Evolutionary conservation across 768 basidiomycete species (phyloP), one percentile per base, ranked within the genome.

Genomic region (Boletellus ananiceps): DNA sequence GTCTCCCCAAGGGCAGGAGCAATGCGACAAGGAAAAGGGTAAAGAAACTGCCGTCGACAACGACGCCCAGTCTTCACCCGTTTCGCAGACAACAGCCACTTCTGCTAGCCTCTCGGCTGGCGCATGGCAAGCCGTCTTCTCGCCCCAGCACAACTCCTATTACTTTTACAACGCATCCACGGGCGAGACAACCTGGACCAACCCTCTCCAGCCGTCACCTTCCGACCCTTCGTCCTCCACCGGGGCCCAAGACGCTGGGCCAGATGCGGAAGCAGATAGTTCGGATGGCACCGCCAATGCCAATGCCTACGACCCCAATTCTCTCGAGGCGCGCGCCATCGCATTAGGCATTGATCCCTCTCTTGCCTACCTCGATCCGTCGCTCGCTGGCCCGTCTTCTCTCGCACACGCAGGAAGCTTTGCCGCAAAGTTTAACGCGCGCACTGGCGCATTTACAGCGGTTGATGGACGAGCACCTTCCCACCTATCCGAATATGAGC

Each of bases 341-440:
- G 85, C 86, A 4, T 83, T 83, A 56, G 90, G 89, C 45, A 92
- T 93, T 61, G 89, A 92, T 65, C 89, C 89, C 3, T 76, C 82
- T 5, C 78, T 93, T 36, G 88, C 89, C 9, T 68, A 84, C 61
- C 82, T 93, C 47, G 89, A 93, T 65, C 90, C 89, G 2, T 72
- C 84, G 3, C 79, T 92, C 23, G 68, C 66, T 13, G 60, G 72
- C 21, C 40, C 65, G 11, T 64, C 60, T 64, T 69, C 42, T 45
- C 36, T 57, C 35, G 39, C 57, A 59, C 71, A 40, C 7, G 60
- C 74, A 8, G 83, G 81, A 39, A 65, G 62, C 34, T 79, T 71
- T 62, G 70, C 81, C 3, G 89, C 90, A 16, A 83, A 81, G 60
- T 90, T 89, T 74, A 90, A 89, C 57, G 82, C 87, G 1, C 84